These are phyloP conservation scores for Crataegus laevigata DNA, from an alignment of 306 rosid genomes.

Conservation along the genomic window DNA sequence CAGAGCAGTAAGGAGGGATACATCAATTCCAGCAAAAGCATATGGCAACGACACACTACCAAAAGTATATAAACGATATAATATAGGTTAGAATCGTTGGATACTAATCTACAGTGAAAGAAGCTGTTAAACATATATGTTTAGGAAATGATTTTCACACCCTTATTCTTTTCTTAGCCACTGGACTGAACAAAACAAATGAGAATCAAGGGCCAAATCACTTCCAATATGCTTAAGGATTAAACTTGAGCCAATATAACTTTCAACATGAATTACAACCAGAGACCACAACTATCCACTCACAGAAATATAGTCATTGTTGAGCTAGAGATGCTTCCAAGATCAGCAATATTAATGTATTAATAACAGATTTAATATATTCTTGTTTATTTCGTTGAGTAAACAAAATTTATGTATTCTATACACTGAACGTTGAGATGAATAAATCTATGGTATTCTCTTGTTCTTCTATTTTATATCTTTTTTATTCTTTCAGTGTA, in stretches of 20 bases:
- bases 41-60: not conserved
- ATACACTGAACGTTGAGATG: not conserved
- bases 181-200: too few species aligned
- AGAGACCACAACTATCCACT: not conserved
- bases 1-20: not conserved
- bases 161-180: too few species aligned
- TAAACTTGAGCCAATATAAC: not conserved
- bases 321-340: not conserved
- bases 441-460: not conserved
- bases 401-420: not conserved
- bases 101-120: not conserved
- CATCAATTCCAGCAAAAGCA: not conserved
- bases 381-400: too few species aligned
- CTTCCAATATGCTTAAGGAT: too few species aligned
- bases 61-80: not conserved
- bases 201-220: too few species aligned
- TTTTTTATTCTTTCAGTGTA: not conserved
- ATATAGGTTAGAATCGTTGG: not conserved
- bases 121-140: not conserved
- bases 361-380: too few species aligned
- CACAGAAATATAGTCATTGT: not conserved
- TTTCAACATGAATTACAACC: not conserved
- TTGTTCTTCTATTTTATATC: not conserved
- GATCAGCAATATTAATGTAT: not conserved
- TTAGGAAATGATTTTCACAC: not conserved